A percentile compares a stretch with the other conserved stretches of the same genome.
These are phyloP conservation scores for Pichia sp. DNA, from an alignment of 1,139 yeast genomes.

Conservation along the genomic window DNA sequence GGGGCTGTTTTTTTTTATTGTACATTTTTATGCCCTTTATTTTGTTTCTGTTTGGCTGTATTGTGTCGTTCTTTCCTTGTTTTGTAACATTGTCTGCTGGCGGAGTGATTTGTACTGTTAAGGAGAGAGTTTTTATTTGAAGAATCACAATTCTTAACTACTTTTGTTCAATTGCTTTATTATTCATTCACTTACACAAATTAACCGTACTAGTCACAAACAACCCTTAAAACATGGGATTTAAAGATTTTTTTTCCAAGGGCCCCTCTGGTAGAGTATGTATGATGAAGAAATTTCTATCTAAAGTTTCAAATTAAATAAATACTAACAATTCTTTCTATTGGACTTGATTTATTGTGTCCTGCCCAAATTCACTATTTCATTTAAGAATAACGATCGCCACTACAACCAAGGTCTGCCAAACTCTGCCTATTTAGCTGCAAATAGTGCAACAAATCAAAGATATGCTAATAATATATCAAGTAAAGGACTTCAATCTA, in stretches of 20 bases:
- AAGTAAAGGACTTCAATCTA: conserved; percentile 6
- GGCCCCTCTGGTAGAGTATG: conserved; percentile 19
- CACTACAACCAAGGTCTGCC: conserved; percentile 4
- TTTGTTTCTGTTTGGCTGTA: too few species aligned
- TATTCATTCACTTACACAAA: too few species aligned
- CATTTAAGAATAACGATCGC: conserved; percentile 1
- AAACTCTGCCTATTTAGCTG: conserved; percentile 2
- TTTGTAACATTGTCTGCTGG: too few species aligned
- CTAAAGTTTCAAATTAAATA: too few species aligned
- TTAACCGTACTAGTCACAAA: too few species aligned
- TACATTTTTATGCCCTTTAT: too few species aligned
- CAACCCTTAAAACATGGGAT: conserved; percentile 14
- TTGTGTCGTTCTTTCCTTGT: too few species aligned
- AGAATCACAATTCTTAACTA: neutral
- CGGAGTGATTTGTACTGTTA: too few species aligned
- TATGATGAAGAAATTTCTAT: neutral
- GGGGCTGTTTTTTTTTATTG: too few species aligned
- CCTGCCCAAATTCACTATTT: neutral
- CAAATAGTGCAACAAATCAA: conserved; percentile 10
- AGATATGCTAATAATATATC: conserved; percentile 7
- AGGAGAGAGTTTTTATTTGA: too few species aligned
- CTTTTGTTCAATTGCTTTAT: neutral
- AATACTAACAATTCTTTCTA: neutral
- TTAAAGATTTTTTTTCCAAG: conserved; percentile 20
- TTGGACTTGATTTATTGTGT: too few species aligned